Conservation (phyloP, 108 stramenopile species). For the Schizochytrium sp. region DNA sequence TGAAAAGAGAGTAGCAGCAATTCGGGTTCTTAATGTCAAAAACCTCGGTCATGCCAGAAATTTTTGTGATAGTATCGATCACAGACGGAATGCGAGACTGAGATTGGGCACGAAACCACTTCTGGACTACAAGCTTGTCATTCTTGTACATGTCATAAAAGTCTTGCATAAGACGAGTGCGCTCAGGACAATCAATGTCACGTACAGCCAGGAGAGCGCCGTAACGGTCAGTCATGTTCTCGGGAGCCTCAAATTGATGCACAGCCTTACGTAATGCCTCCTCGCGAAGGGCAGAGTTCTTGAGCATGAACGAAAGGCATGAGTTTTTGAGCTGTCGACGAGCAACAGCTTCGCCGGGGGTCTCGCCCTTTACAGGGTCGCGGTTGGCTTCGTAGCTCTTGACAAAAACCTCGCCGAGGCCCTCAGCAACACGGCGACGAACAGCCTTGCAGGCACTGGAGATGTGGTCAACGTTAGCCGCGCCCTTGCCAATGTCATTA, state of each 20-base stretch:
- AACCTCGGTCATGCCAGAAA: conserved; percentile 81
- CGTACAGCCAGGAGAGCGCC: conserved; percentile 88
- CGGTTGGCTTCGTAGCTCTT: conserved; percentile 80
- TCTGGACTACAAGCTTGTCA: conserved; percentile 78
- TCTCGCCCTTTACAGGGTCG: conserved; percentile 69
- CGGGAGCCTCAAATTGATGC: conserved; percentile 81
- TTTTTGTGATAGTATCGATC: conserved; percentile 58
- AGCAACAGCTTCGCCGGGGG: conserved; percentile 62
- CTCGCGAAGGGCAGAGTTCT: conserved; percentile 75
- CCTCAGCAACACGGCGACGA: neutral
- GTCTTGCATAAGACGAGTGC: conserved; percentile 82
- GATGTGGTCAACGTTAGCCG: conserved; percentile 49
- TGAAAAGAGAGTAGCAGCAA: conserved; percentile 85
- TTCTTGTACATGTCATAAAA: conserved; percentile 84
- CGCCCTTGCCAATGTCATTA: neutral
- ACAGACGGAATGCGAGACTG: neutral
- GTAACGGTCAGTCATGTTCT: conserved; percentile 90
- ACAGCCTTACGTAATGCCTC: conserved; percentile 74
- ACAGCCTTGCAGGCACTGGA: conserved; percentile 8
- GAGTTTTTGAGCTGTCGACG: conserved; percentile 83
- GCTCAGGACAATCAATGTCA: conserved; percentile 75
- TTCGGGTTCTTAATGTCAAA: conserved; percentile 93
- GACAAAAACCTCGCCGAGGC: conserved; percentile 18
- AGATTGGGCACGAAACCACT: conserved; percentile 79
- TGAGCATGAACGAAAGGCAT: conserved; percentile 81